Percentiles rank a stretch among this genome's conserved stretches.
Evolutionary conservation across 306 rosid species (phyloP).

Genomic region (Carpinus viminea): DNA sequence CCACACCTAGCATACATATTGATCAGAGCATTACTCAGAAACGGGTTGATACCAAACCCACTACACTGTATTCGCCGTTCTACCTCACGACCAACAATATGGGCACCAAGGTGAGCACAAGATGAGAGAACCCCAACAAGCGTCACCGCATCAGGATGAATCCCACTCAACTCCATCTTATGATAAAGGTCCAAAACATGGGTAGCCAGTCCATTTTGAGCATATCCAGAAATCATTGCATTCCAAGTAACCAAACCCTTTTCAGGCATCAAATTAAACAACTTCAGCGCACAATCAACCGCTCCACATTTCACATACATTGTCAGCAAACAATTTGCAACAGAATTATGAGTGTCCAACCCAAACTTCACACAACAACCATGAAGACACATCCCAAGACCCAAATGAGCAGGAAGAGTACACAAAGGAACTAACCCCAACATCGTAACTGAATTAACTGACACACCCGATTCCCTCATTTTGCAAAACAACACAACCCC

Average conservation of each 20-base stretch:
- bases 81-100: slow-evolving; percentile 38
- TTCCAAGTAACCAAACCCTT: slow-evolving; percentile 88
- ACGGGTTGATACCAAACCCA: slow-evolving; percentile 41
- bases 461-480: slow-evolving; percentile 50
- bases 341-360: slow-evolving; percentile 47
- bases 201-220: slow-evolving; percentile 71
- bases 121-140: slow-evolving; percentile 55
- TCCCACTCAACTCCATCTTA: slow-evolving; percentile 36
- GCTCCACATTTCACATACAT: slow-evolving; percentile 80
- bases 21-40: slow-evolving; percentile 43
- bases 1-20: slow-evolving; percentile 59
- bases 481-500: slow-evolving; percentile 48
- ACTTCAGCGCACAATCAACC: slow-evolving; percentile 42
- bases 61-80: slow-evolving; percentile 27
- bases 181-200: slow-evolving; percentile 64
- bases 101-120: slow-evolving; percentile 51
- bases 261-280: slow-evolving; percentile 62
- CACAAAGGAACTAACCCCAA: slow-evolving; percentile 69
- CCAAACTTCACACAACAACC: slow-evolving; percentile 49
- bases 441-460: slow-evolving; percentile 63
- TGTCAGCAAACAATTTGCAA: slow-evolving; percentile 67
- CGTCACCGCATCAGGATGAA: slow-evolving; percentile 46
- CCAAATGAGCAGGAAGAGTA: slow-evolving; percentile 36
- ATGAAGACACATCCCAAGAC: slow-evolving; percentile 58
- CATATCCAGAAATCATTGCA: slow-evolving; percentile 85